Percentiles rank a stretch among this genome's conserved stretches.
Evolutionary conservation across 2,329 filamentous ascomycete species (phyloP).

Genomic region (Xylariaceae sp.): DNA sequence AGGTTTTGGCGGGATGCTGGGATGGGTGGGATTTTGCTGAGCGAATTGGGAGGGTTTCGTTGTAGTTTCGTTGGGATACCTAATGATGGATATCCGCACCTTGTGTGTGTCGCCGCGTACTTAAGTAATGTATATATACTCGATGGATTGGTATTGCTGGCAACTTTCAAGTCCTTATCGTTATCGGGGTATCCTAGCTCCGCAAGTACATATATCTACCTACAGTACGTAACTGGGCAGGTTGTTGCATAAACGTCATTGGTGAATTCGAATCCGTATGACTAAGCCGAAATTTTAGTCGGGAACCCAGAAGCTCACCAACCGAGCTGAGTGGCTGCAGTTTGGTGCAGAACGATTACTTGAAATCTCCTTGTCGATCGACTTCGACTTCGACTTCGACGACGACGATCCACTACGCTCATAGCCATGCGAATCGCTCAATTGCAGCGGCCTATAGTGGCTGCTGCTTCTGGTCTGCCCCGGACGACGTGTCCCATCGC

Average conservation of each 20-base stretch:
- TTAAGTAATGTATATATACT: too few relatives aligned
- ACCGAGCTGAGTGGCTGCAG: slow-evolving; percentile 10
- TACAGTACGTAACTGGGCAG: too few relatives aligned
- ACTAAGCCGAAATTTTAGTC: slow-evolving; percentile 44
- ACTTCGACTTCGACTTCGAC: slow-evolving; percentile 12
- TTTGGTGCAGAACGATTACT: slow-evolving; percentile 3
- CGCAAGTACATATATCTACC: too few relatives aligned
- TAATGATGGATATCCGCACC: too few relatives aligned
- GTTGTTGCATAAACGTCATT: too few relatives aligned
- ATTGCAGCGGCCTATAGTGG: slow-evolving; percentile 47
- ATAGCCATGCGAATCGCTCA: slow-evolving; percentile 46
- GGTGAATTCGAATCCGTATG: too few relatives aligned
- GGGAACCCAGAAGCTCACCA: too few relatives aligned
- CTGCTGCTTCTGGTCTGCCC: slow-evolving; percentile 36
- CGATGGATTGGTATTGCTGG: slow-evolving; percentile 29
- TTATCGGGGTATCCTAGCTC: slow-evolving; percentile 16
- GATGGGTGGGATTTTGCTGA: background rate
- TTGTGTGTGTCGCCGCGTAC: too few relatives aligned
- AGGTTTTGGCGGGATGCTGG: too few relatives aligned
- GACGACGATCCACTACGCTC: slow-evolving; percentile 14
- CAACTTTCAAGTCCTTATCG: slow-evolving; percentile 33
- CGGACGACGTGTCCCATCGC: slow-evolving; percentile 30
- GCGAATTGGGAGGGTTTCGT: background rate
- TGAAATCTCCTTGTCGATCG: slow-evolving; percentile 7
- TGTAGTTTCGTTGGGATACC: too few relatives aligned